Base-by-base conservation (phyloP, 163 green algal genomes). In the Trebouxiophyceae sp. region DNA sequence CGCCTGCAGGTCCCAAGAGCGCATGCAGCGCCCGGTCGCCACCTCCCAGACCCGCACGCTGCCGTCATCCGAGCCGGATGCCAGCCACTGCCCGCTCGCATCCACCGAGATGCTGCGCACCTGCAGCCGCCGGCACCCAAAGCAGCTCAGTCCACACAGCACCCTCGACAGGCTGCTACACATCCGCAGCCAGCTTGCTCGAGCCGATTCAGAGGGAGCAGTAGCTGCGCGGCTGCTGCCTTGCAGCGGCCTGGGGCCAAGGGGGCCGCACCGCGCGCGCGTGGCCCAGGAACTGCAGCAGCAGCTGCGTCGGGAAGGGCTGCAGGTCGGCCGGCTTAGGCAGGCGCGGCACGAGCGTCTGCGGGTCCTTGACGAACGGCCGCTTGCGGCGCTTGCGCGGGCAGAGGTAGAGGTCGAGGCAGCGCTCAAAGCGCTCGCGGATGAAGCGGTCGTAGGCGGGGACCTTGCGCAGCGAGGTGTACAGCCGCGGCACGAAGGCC, bases 381-480 rank as follows among this genome's bases (percentile, higher is more conserved):
- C 80, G 61, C 65, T 79, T 78, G 47, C 70, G 68, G n/a, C 79
- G 73, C 27, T 78, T 66, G 33, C 93, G 77, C 2, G 93, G 93
- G 82, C 90, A 97, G 27, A 99, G 79, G 81, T 98, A 99, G 5
- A 99, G 83, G 77, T 99, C 93, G 66, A 99, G 79, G 82, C 93
- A 77, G 58, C 93, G 86, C 81, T 99, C 93, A 71, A 99, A 99
- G 29, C 87, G 80, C 75, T 99, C 93, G 45, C 92, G 87, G 63
- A 97, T 90, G 81, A 95, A 96, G 34, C 69, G 55, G n/a, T 54
- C 68, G 66, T 97, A 98, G 67, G 83, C 75, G 8, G 93, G 93
- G 19, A 98, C 79, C 57, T 72, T 33, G 8, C 91, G 77, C 30
- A 97, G 71, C 24, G 71, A 84, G 61, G 78, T 69, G 69, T 85